Conservation (phyloP, 2,329 filamentous ascomycete species). For the Myriosclerotinia curreyana region DNA sequence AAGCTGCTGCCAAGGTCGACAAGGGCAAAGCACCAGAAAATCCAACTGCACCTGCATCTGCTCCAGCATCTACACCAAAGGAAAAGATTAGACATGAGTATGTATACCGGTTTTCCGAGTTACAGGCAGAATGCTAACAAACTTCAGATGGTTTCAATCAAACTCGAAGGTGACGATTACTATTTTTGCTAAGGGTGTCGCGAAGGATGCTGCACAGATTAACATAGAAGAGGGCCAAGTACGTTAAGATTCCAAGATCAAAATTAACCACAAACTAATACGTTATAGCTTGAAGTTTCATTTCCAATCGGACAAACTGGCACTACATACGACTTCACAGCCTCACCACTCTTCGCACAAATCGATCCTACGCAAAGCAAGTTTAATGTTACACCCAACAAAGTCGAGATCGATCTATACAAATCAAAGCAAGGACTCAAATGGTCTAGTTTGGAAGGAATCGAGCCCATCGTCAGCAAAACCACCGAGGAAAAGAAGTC, state of each 20-base stretch:
- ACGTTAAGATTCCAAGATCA: slow-evolving; percentile 17
- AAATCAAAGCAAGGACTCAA: slow-evolving; percentile 58
- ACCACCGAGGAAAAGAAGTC: slow-evolving; percentile 12
- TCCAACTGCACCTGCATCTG: slow-evolving; percentile 5
- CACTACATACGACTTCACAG: slow-evolving; percentile 56
- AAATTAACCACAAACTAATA: slow-evolving; percentile 24
- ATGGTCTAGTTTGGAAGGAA: slow-evolving; percentile 36
- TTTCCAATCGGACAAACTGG: slow-evolving; percentile 53
- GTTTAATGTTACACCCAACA: slow-evolving; percentile 67
- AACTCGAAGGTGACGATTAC: slow-evolving; percentile 59
- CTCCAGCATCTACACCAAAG: slow-evolving; percentile 43
- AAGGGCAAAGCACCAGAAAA: slow-evolving; percentile 13
- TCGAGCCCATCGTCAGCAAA: slow-evolving; percentile 24
- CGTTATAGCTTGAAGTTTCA: slow-evolving; percentile 50
- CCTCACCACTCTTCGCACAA: slow-evolving; percentile 64
- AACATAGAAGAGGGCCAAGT: slow-evolving; percentile 40
- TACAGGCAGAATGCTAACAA: not conserved
- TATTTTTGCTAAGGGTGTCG: slow-evolving; percentile 62
- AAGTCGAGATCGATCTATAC: slow-evolving; percentile 72
- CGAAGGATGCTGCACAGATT: slow-evolving; percentile 53
- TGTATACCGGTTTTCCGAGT: not conserved
- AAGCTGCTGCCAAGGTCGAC: not conserved
- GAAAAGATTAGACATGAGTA: slow-evolving; percentile 61
- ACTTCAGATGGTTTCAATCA: slow-evolving; percentile 58
- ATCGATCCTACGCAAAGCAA: slow-evolving; percentile 62